phyloP scores from a whole-genome alignment of 2,329 filamentous ascomycete species.

The Tolypocladium tropicale region DNA sequence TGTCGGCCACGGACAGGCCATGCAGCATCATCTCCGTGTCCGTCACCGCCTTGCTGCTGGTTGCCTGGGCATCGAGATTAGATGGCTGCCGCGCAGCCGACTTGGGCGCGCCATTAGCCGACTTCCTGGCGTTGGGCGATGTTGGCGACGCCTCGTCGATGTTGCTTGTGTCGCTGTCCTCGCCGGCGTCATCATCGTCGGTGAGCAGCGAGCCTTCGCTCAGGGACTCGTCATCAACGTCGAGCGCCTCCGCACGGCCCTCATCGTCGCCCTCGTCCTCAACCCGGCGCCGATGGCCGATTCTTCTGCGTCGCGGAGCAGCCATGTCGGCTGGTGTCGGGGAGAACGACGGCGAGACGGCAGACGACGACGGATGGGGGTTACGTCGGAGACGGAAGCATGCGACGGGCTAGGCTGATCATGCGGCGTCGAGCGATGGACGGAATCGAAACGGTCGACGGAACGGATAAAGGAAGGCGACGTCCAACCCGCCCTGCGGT shows the following conservation, averaged over 20 bases:
- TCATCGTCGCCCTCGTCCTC: slow-evolving; percentile 66
- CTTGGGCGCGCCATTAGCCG: slow-evolving; percentile 31
- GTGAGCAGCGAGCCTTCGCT: slow-evolving; percentile 53
- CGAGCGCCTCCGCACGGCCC: slow-evolving; percentile 41
- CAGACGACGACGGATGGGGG: slow-evolving; percentile 16
- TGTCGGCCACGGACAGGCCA: slow-evolving; percentile 36
- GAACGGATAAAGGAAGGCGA: slow-evolving; percentile 2
- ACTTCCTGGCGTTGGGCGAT: slow-evolving; percentile 28
- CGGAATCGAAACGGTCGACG: neutral
- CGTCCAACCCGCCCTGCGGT: slow-evolving; percentile 12
- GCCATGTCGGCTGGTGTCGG: slow-evolving; percentile 16
- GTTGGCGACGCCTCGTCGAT: slow-evolving; percentile 46
- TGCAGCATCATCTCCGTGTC: slow-evolving; percentile 53
- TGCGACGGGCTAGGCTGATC: slow-evolving; percentile 14
- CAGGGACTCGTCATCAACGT: slow-evolving; percentile 55
- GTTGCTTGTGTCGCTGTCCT: slow-evolving; percentile 56
- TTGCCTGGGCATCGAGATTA: slow-evolving; percentile 25
- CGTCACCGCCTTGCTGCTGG: slow-evolving; percentile 23
- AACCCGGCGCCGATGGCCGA: slow-evolving; percentile 57
- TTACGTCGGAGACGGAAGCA: slow-evolving; percentile 17
- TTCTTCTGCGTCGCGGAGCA: slow-evolving; percentile 50
- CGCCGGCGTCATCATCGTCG: slow-evolving; percentile 49
- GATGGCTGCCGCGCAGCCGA: slow-evolving; percentile 17
- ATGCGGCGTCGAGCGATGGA: slow-evolving; percentile 13
- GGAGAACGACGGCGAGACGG: slow-evolving; percentile 15